phyloP scores from a whole-genome alignment of 352 stramenopile species.

The Aphanomyces euteiches region DNA sequence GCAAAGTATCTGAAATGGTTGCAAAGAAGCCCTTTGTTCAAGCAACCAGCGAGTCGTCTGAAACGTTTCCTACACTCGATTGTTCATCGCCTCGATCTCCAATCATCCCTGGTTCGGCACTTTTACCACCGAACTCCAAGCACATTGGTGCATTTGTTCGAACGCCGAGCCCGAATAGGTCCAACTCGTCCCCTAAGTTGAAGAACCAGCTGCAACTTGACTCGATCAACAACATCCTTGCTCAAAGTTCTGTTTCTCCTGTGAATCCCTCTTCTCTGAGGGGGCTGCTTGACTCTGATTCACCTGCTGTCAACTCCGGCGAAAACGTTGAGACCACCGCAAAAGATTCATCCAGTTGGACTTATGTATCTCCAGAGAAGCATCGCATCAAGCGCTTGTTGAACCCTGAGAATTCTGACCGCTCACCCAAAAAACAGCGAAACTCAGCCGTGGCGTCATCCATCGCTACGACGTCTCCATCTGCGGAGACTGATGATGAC shows the following conservation, averaged over 20 bases:
- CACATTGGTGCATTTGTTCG: too few relatives aligned
- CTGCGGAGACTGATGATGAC: not conserved
- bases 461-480: not conserved
- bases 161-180: too few relatives aligned
- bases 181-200: not conserved
- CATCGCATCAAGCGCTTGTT: not conserved
- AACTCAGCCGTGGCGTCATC: slow-evolving; percentile 5
- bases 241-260: not conserved
- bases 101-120: not conserved
- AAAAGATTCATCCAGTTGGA: not conserved
- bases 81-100: too few relatives aligned
- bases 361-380: not conserved
- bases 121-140: too few relatives aligned
- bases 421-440: not conserved
- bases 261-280: not conserved
- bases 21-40: too few relatives aligned
- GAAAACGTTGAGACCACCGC: not conserved
- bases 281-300: not conserved
- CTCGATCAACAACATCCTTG: slow-evolving; percentile 10
- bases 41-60: too few relatives aligned
- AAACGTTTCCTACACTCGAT: too few relatives aligned
- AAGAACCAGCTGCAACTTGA: slow-evolving; percentile 16
- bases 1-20: too few relatives aligned
- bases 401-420: not conserved
- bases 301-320: not conserved